Base-by-base conservation (phyloP, 352 stramenopile genomes). In the Globisporangium orthogonon region DNA sequence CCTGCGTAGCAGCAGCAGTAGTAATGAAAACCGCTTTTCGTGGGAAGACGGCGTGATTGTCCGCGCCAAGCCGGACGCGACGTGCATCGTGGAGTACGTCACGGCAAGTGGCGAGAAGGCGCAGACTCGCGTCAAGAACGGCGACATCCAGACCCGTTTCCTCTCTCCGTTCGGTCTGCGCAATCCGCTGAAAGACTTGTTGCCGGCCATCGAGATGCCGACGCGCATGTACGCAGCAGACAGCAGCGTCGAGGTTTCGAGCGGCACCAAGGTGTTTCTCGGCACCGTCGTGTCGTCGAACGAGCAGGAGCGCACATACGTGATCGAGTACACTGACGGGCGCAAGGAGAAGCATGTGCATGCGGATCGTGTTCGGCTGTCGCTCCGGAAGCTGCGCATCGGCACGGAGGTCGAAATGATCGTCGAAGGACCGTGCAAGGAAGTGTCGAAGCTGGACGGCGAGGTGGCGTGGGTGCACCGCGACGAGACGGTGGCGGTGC, bases 341-440 rank as follows among this genome's bases (percentile, higher is more conserved):
- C 70, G 67, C 13, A 86, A 84, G 55, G 74, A 85, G 46, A 86
- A 87, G 44, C 73, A 72, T 9, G 69, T 89, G 7, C 50, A 63
- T 1, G 66, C 66, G 7, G 74, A 85, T 23, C 73, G 73, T 17
- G 73, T 89, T 35, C 78, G 76, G 13, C 53, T 87, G 0, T 87
- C 72, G 13, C 60, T 87, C 2, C 74, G 78, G 7, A 73, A 68
- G 33, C 64, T 89, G 7, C 66, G 72, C 30, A 74, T 89, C 5
- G 78, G 78, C 4, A 87, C 78, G 0, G 74, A 89, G 23, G 78
- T 89, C 2, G 76, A 87, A 54, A 86, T 89, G 76, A 78, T 89
- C 44, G 71, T 89, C 3, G 76, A 89, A 57, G 76, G 78, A 14
- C 78, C 78, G 6, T 87, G 76, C 56, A 89, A 87, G 33, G 78